Evolutionary conservation across 306 rosid species (phyloP), one percentile per base, ranked within the genome.

Genomic region (Carpinus viminea): DNA sequence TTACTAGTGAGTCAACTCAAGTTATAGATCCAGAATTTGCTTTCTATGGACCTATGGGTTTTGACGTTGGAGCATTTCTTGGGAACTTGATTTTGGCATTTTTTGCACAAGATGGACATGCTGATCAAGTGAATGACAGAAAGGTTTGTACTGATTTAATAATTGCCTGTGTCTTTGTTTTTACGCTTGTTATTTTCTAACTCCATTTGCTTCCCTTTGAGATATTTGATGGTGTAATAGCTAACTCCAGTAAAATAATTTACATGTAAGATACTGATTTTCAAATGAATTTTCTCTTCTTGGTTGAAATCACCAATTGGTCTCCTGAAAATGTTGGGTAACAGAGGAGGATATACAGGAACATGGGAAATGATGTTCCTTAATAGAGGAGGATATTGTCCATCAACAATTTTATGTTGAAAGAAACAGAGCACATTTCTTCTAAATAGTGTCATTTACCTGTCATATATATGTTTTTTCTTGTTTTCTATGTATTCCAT

Each of bases 21-120:
- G 92, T 95, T 68, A 95, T 95, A 75, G 99, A 95, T 89, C 91
- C 98, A 0, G 99, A 93, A 84, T 95, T 95, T 82, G 91, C 93
- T 66, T 92, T 90, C 85, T 90, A 88, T 87, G 99, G 97, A 78
- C 99, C 99, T 31, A 95, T 91, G 89, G 99, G 99, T 73, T 95
- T 85, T 78, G 97, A 92, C 38, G 55, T 92, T 50, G 97, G 97
- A 75, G 97, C 97, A 11, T 92, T 86, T 83, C 61, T 92, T 66
- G 93, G 97, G 80, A 94, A 92, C 88, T 86, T 92, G 86, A 89
- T 91, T 59, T 77, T 92, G 89, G 91, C 97, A 13, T 94, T 85
- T 92, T 91, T 85, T 86, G 82, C 98, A 34, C 96, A 94, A 88
- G 97, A 94, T 84, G 98, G 95, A 54, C 97, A 89, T 74, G 90